Evolutionary conservation across 148 eudicot species (phyloP).

Genomic region (Vaccinium darrowii): DNA sequence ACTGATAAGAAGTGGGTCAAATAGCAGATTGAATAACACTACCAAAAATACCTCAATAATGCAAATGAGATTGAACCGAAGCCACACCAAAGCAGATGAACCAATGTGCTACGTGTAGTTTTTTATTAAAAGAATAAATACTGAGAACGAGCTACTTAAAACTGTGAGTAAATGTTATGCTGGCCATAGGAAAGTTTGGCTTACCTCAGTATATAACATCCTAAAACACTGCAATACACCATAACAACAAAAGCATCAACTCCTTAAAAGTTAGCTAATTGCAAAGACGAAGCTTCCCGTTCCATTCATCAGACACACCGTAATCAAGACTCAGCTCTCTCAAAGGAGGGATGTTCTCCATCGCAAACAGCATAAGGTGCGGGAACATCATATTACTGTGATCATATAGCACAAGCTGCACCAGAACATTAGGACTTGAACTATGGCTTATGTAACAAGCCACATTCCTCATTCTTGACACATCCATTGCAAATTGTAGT

Average conservation of each 20-base stretch:
- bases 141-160: not conserved
- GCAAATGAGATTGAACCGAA: not conserved
- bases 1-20: not conserved
- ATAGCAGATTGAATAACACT: not conserved
- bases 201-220: conserved; percentile 33
- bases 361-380: conserved; percentile 79
- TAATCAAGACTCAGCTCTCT: conserved; percentile 88
- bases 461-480: conserved; percentile 78
- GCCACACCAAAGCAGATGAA: conserved; percentile 10
- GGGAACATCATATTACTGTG: conserved; percentile 74
- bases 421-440: conserved; percentile 73
- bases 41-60: not conserved
- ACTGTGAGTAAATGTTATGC: not conserved
- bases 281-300: conserved; percentile 66
- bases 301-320: conserved; percentile 76
- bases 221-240: conserved; percentile 23
- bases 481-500: conserved; percentile 83
- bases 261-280: conserved; percentile 26
- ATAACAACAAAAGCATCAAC: conserved; percentile 25
- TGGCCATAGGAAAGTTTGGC: conserved; percentile 1
- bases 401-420: conserved; percentile 79
- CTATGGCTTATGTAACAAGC: conserved; percentile 87
- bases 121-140: not conserved
- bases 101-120: not conserved
- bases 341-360: conserved; percentile 88